Evolutionary conservation across 345 rosid genomes (phyloP), one percentile per base, ranked within the genome.

Genomic region (Gossypium longicalyx): DNA sequence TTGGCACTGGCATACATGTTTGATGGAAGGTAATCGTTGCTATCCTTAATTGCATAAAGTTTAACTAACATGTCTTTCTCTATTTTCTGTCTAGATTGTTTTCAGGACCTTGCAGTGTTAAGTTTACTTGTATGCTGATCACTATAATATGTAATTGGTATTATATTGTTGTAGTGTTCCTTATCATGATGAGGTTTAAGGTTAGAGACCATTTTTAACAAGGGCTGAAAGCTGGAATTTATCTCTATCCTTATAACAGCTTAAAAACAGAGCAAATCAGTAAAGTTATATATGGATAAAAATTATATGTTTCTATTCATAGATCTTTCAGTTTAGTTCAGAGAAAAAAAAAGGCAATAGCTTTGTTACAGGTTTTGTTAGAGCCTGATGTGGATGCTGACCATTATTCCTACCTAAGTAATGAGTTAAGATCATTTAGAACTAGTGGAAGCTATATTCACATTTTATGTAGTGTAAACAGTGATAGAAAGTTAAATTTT

Each of bases 1-100:
- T 78, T 91, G 59, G 93, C 97, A 48, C 82, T 91, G 76, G 88
- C 97, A 22, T 91, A 89, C 83, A 91, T 91, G 93, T 91, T 91
- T 76, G 97, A 91, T 82, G 71, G 54, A 38, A 67, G 71, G 71
- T 67, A 67, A 45, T 2, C 7, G 0, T 12, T 47, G 53, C 48
- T 12, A 19, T 1, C 22, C 2, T 25, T 67, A 48, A 65, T 44
- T 44, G 53, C 53, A 22, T 22, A 12, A 22, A 22, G 11, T 20
- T 45, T 25, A n/a, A 65, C 25, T 4, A 20, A 65, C 29, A 43
- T 43, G 12, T 4, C 51, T 20, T 29, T 34, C 15, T 59, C 44
- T 29, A 61, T 61, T 61, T 34, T 61, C 29, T 29, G 16, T 61
- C 43, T 60, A 25, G 17, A 4, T 60, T 25, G 27, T 60, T 58